Evolutionary conservation across 371 early-diverging fungal genomes (phyloP).

Genomic region (Blakeslea trispora): DNA sequence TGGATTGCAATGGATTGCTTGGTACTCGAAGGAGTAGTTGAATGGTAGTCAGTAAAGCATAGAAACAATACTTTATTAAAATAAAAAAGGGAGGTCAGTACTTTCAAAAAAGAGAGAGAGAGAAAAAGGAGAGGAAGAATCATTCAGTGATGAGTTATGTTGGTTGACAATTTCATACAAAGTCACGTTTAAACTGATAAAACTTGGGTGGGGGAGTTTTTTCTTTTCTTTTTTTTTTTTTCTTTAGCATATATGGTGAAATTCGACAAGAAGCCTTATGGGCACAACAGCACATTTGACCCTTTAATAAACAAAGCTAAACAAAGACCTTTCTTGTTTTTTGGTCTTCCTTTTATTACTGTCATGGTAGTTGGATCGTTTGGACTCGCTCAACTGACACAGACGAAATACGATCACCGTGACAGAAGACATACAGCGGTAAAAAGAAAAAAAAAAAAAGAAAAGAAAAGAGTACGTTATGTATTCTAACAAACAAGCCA

Average conservation of each 20-base stretch:
- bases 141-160: too few species aligned
- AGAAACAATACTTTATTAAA: too few species aligned
- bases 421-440: constrained; percentile 46
- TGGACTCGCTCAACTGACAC: constrained; percentile 58
- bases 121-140: too few species aligned
- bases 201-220: neutral
- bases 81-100: too few species aligned
- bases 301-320: constrained; percentile 41
- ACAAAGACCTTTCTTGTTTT: constrained; percentile 54
- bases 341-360: constrained; percentile 66
- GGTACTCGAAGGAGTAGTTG: too few species aligned
- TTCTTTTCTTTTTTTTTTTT: neutral
- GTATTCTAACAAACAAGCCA: too few species aligned
- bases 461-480: constrained; percentile 6
- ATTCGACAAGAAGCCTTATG: constrained; percentile 48
- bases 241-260: constrained; percentile 33
- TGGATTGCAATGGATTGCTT: too few species aligned
- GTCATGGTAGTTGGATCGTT: constrained; percentile 62
- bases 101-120: too few species aligned
- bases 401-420: constrained; percentile 65
- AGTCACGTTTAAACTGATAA: too few species aligned
- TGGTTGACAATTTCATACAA: too few species aligned
- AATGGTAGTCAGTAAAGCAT: neutral
- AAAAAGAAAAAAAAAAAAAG: constrained; percentile 13
- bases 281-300: constrained; percentile 26